These are phyloP conservation scores for Saraca asoca DNA, from an alignment of 331 rosid genomes.

Conservation along the genomic window DNA sequence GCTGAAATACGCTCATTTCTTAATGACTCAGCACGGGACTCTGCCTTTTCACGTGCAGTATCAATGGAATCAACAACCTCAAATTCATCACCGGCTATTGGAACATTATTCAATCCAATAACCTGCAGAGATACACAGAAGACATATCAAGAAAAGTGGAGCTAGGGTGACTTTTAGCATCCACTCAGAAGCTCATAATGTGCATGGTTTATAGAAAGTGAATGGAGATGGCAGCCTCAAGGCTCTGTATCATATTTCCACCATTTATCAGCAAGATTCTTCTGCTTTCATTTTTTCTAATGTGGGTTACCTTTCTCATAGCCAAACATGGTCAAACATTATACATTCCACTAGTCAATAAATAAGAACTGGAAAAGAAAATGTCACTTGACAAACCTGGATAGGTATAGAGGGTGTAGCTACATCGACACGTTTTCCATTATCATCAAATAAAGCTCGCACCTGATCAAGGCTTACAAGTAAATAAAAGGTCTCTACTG, in stretches of 20 bases:
- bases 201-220: neutral
- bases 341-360: neutral
- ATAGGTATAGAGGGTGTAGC: slow-evolving; percentile 92
- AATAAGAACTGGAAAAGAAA: neutral
- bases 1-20: slow-evolving; percentile 83
- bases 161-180: slow-evolving; percentile 20
- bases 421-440: slow-evolving; percentile 76
- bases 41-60: slow-evolving; percentile 91
- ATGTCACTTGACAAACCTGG: slow-evolving; percentile 62
- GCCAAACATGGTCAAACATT: neutral
- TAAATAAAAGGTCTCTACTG: slow-evolving; percentile 22
- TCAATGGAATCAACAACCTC: slow-evolving; percentile 86
- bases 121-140: slow-evolving; percentile 51
- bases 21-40: slow-evolving; percentile 69
- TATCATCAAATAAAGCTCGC: slow-evolving; percentile 92
- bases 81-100: slow-evolving; percentile 92
- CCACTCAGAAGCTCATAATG: slow-evolving; percentile 22
- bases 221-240: slow-evolving; percentile 10
- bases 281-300: slow-evolving; percentile 3
- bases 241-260: neutral
- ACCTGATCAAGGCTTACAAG: slow-evolving; percentile 54
- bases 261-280: neutral
- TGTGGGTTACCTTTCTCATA: slow-evolving; percentile 3
- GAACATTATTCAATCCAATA: slow-evolving; percentile 88
- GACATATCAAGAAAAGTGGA: slow-evolving; percentile 22